Evolutionary conservation across 441 rosid species (phyloP).

Genomic region (Eruca vesicaria): DNA sequence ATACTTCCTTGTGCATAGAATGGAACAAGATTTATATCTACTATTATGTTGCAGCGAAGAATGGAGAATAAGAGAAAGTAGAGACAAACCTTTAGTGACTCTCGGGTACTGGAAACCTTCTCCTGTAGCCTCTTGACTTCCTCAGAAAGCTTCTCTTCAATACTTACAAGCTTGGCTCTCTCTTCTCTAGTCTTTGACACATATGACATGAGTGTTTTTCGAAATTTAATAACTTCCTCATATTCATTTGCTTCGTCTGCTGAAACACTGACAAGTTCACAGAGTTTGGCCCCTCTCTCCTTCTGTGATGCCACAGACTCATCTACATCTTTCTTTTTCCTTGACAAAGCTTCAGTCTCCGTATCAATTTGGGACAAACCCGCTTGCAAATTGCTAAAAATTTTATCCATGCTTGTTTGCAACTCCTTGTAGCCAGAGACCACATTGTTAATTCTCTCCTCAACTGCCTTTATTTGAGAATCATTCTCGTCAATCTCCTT

Average conservation of each 20-base stretch:
- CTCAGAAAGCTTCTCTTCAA: too few relatives aligned
- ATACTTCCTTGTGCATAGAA: too few relatives aligned
- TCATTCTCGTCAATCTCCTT: too few relatives aligned
- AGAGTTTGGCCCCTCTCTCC: constrained; percentile 55
- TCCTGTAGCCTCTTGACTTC: too few relatives aligned
- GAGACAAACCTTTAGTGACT: constrained; percentile 59
- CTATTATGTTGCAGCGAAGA: not conserved
- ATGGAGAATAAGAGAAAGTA: not conserved
- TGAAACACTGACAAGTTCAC: constrained; percentile 57
- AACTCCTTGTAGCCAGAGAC: constrained; percentile 59
- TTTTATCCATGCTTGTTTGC: constrained; percentile 51
- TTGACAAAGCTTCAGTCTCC: constrained; percentile 49
- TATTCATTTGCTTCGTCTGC: constrained; percentile 70
- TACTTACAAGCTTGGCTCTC: too few relatives aligned
- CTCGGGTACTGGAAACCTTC: too few relatives aligned
- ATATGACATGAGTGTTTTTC: constrained; percentile 47
- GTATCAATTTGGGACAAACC: constrained; percentile 46
- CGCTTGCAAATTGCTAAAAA: constrained; percentile 46
- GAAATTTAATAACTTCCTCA: too few relatives aligned
- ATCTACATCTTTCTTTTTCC: constrained; percentile 60
- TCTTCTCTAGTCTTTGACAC: constrained; percentile 62
- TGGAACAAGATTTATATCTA: not conserved
- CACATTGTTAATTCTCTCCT: too few relatives aligned
- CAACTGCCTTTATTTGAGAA: too few relatives aligned
- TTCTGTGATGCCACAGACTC: constrained; percentile 46